A percentile compares a stretch with the other conserved stretches of the same genome.
phyloP scores from a whole-genome alignment of 2,329 filamentous ascomycete species.

The Macrophomina pseudophaseolina region DNA sequence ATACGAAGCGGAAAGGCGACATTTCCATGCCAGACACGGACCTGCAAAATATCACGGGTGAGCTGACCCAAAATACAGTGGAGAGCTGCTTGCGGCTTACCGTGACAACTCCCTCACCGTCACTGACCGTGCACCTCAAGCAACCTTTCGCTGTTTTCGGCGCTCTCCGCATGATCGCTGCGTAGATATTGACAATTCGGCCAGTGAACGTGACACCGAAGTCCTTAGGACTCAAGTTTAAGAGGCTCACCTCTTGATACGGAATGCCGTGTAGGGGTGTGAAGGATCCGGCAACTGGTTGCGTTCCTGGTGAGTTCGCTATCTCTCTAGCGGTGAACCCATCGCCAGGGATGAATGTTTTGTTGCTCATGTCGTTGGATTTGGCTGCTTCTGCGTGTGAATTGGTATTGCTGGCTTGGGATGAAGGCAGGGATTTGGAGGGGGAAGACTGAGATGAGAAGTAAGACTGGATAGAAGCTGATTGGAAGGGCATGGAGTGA shows the following conservation, averaged over 20 bases:
- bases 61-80: background rate
- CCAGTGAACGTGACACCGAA: constrained; percentile 59
- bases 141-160: constrained; percentile 56
- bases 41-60: constrained; percentile 43
- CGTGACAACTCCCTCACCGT: constrained; percentile 60
- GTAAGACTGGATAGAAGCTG: constrained; percentile 51
- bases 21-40: constrained; percentile 57
- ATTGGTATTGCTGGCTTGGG: background rate
- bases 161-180: constrained; percentile 49
- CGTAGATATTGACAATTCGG: constrained; percentile 61
- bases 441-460: constrained; percentile 37
- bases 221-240: constrained; percentile 56
- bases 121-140: constrained; percentile 61
- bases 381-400: constrained; percentile 26
- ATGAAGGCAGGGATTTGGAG: background rate
- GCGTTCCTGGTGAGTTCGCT: background rate
- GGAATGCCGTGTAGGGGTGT: constrained; percentile 7
- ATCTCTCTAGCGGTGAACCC: constrained; percentile 59
- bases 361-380: constrained; percentile 29
- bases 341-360: constrained; percentile 45
- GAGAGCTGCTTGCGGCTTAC: constrained; percentile 39
- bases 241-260: constrained; percentile 57
- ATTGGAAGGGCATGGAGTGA: constrained; percentile 40
- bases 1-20: constrained; percentile 52
- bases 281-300: background rate